A percentile compares a stretch with the other conserved stretches of the same genome.
Conservation (phyloP, 2,329 filamentous ascomycete genomes). For the Penicillium palitans region DNA sequence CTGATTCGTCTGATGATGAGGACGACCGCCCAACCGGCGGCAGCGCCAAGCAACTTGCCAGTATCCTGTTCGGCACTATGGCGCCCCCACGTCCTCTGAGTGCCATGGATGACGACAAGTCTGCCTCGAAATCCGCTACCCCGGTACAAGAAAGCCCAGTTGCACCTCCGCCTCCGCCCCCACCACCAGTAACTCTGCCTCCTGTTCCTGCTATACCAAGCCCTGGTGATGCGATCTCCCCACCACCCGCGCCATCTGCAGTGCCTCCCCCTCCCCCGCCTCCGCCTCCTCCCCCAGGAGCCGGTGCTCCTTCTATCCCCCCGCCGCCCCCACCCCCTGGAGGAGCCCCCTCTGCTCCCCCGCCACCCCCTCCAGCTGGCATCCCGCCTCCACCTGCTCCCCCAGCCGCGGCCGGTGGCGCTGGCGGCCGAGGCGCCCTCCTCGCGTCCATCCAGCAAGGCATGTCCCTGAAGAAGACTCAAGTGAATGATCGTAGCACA, state of each 20-base stretch:
- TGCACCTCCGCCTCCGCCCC: constrained; percentile 44
- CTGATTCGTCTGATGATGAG: constrained; percentile 68
- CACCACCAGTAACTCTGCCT: constrained; percentile 48
- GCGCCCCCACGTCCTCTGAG: constrained; percentile 85
- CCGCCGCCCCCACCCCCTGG: constrained; percentile 38
- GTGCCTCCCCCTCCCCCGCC: constrained; percentile 38
- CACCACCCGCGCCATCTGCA: constrained; percentile 28
- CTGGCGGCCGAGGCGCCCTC: constrained; percentile 58
- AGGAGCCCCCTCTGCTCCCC: constrained; percentile 29
- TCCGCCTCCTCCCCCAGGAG: constrained; percentile 37
- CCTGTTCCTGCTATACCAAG: constrained; percentile 33
- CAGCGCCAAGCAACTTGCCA: constrained; percentile 87
- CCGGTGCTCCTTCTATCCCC: constrained; percentile 49
- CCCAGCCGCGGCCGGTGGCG: constrained; percentile 57
- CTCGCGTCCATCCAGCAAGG: constrained; percentile 82
- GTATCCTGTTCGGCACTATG: constrained; percentile 96
- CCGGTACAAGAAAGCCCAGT: constrained; percentile 45
- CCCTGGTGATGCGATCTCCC: constrained; percentile 29
- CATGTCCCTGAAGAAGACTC: constrained; percentile 76
- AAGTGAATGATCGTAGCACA: constrained; percentile 81
- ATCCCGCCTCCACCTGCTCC: constrained; percentile 38
- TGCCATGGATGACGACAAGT: constrained; percentile 69
- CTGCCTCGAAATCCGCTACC: constrained; percentile 48
- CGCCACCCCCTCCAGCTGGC: constrained; percentile 42
- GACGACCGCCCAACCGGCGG: constrained; percentile 77